These are phyloP conservation scores for Globisporangium cederbergense DNA, from an alignment of 352 stramenopile species.

Conservation along the genomic window DNA sequence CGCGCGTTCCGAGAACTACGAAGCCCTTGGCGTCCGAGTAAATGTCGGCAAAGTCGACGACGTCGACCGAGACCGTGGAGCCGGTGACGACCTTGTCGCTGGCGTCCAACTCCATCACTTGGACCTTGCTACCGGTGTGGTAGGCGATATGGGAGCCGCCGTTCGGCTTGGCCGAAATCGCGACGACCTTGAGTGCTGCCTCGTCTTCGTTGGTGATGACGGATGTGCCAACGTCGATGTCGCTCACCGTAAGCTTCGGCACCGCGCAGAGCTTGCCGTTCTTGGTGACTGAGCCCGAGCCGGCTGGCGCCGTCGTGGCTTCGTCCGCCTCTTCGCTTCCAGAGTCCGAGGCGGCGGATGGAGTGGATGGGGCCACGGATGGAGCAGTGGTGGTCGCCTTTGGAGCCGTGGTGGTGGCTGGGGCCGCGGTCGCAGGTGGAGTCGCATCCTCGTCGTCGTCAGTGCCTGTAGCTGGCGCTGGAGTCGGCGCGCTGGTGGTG, in stretches of 20 bases:
- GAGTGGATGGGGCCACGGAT: background rate
- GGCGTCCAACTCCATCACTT: constrained; percentile 45
- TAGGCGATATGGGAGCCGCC: constrained; percentile 48
- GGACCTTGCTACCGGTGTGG: constrained; percentile 42
- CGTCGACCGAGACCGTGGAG: constrained; percentile 30
- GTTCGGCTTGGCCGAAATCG: constrained; percentile 37
- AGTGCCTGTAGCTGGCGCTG: background rate
- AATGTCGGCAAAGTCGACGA: constrained; percentile 55
- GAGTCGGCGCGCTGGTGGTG: constrained; percentile 1
- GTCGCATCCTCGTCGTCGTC: background rate
- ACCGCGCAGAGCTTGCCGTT: constrained; percentile 41
- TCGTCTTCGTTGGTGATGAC: constrained; percentile 49
- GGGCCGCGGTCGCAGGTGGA: background rate
- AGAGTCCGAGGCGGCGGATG: background rate
- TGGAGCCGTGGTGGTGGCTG: background rate
- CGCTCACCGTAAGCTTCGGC: constrained; percentile 33
- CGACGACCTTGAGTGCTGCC: constrained; percentile 41
- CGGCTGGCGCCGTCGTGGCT: constrained; percentile 3
- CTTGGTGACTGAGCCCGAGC: constrained; percentile 7
- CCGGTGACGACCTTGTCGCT: constrained; percentile 40
- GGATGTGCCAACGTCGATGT: constrained; percentile 34
- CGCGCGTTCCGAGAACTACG: constrained; percentile 46
- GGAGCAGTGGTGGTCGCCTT: background rate
- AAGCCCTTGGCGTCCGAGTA: constrained; percentile 54
- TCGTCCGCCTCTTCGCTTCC: background rate